These are phyloP conservation scores for Euryodendron excelsum DNA, from an alignment of 148 eudicot genomes.

Conservation along the genomic window DNA sequence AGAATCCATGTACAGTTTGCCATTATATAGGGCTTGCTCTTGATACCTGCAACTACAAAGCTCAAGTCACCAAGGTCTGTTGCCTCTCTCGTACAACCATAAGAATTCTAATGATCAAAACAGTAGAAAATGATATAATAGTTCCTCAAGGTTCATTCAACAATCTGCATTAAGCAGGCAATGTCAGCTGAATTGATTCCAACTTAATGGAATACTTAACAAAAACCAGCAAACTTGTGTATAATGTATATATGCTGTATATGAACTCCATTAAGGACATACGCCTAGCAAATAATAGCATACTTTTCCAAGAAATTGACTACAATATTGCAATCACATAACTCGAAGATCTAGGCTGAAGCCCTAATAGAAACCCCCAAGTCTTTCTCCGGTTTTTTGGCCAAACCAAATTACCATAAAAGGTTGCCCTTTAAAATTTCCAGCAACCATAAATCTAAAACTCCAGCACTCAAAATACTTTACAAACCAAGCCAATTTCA, in stretches of 20 bases:
- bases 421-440: background rate
- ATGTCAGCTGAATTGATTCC: background rate
- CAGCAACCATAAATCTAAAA: background rate
- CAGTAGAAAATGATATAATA: background rate
- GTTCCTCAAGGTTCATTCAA: background rate
- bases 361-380: no score
- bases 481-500: background rate
- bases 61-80: background rate
- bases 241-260: background rate
- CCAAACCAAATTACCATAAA: background rate
- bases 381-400: background rate
- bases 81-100: background rate
- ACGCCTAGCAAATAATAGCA: background rate
- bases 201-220: background rate
- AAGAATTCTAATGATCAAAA: background rate
- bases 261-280: background rate
- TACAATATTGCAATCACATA: background rate
- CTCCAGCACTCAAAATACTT: background rate
- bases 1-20: background rate
- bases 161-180: background rate
- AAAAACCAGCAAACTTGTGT: background rate
- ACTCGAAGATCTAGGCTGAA: no score
- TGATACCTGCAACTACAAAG: slow-evolving; percentile 33
- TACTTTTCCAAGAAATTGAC: background rate
- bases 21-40: slow-evolving; percentile 51